Percentiles rank a stretch among this genome's conserved stretches.
Evolutionary conservation across 75 land plant species (phyloP).

Genomic region (Pinus tabuliformis): DNA sequence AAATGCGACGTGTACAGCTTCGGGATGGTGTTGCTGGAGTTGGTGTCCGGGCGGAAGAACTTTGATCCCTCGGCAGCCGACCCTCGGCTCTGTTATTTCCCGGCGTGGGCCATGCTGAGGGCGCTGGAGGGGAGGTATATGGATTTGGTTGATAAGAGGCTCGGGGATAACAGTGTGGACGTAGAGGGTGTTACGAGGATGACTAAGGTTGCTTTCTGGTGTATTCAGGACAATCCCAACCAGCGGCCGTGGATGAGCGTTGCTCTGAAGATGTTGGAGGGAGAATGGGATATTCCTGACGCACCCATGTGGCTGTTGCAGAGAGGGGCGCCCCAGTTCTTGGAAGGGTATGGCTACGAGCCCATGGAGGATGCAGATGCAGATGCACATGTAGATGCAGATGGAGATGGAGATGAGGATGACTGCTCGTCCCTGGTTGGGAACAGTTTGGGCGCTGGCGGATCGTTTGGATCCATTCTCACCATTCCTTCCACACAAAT

Average conservation of each 20-base stretch:
- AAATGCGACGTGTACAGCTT: constrained; percentile 41
- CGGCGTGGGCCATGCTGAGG: constrained; percentile 8
- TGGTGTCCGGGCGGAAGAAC: constrained; percentile 21
- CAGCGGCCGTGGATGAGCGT: constrained; percentile 32
- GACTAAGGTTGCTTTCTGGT: constrained; percentile 28
- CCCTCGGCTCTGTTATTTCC: constrained; percentile 8
- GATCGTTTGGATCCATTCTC: background rate
- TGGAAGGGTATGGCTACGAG: constrained; percentile 3
- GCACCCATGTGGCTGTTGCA: constrained; percentile 1
- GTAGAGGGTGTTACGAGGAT: constrained; percentile 11
- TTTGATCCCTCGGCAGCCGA: constrained; percentile 18
- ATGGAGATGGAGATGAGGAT: background rate
- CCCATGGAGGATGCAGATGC: background rate
- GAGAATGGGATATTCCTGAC: background rate
- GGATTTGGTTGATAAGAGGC: constrained; percentile 7
- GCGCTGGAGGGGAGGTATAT: constrained; percentile 8
- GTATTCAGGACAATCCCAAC: constrained; percentile 25
- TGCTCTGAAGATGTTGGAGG: constrained; percentile 36
- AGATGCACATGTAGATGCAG: background rate
- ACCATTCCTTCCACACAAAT: background rate
- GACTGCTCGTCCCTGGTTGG: background rate
- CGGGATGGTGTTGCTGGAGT: constrained; percentile 31
- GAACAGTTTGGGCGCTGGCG: background rate
- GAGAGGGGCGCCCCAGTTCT: background rate
- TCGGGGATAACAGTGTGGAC: background rate